Evolutionary conservation across 805 yeast species (phyloP).

Genomic region (Teunomyces cretensis): DNA sequence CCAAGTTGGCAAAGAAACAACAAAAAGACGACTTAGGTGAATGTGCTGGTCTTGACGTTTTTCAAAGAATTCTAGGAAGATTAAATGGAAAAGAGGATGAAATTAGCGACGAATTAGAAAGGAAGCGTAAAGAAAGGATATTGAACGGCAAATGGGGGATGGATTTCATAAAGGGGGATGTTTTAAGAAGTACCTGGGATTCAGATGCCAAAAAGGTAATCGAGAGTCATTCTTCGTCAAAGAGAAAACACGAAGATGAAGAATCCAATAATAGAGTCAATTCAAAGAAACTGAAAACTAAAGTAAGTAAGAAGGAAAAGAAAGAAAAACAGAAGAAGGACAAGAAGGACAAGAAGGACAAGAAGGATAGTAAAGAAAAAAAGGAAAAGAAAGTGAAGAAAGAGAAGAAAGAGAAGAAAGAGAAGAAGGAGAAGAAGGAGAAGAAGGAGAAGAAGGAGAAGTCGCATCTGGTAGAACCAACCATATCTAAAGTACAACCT

Average conservation of each 20-base stretch:
- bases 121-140: constrained; percentile 64
- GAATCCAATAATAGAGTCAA: constrained; percentile 23
- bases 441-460: constrained; percentile 9
- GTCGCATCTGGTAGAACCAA: constrained; percentile 6
- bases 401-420: constrained; percentile 11
- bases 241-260: constrained; percentile 14
- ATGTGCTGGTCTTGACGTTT: constrained; percentile 87
- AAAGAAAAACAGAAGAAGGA: constrained; percentile 32
- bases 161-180: constrained; percentile 82
- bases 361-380: constrained; percentile 19
- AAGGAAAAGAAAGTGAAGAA: constrained; percentile 19
- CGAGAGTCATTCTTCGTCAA: constrained; percentile 7
- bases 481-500: constrained; percentile 12
- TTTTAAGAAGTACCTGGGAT: constrained; percentile 82
- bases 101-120: constrained; percentile 62
- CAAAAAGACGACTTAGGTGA: constrained; percentile 76
- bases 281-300: constrained; percentile 22
- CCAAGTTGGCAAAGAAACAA: constrained; percentile 59
- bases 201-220: constrained; percentile 38
- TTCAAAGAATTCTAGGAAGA: constrained; percentile 85
- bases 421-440: constrained; percentile 7
- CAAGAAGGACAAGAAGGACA: constrained; percentile 10
- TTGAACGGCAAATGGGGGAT: constrained; percentile 89
- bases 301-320: constrained; percentile 26
- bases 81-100: constrained; percentile 82